Evolutionary conservation across 1,139 yeast species (phyloP).

Genomic region (Pichia sp.): DNA sequence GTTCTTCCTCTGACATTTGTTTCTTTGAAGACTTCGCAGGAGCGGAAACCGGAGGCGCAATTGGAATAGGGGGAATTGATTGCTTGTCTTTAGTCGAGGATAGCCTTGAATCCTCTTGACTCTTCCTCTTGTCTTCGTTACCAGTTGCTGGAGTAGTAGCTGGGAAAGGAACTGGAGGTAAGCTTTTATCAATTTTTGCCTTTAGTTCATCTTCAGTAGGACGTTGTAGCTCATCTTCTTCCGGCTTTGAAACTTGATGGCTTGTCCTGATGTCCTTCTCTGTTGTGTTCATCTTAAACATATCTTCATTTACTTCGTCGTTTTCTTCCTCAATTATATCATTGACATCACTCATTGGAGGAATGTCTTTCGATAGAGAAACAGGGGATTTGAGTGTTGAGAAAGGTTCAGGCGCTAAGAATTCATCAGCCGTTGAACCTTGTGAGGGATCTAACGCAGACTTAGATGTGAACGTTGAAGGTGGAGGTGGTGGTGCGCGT

Average conservation of each 20-base stretch:
- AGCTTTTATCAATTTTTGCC: slow-evolving; percentile 11
- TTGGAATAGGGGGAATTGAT: slow-evolving; percentile 11
- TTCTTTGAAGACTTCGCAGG: slow-evolving; percentile 45
- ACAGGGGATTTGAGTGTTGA: slow-evolving; percentile 11
- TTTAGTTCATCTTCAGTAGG: slow-evolving; percentile 10
- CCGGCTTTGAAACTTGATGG: background rate
- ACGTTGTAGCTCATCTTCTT: background rate
- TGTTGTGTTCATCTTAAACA: background rate
- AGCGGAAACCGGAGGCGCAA: slow-evolving; percentile 22
- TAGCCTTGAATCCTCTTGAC: no score
- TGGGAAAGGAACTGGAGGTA: slow-evolving; percentile 23
- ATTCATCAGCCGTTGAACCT: slow-evolving; percentile 1
- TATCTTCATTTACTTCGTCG: slow-evolving; percentile 9
- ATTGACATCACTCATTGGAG: slow-evolving; percentile 3
- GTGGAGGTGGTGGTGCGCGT: slow-evolving; percentile 17
- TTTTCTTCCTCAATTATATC: slow-evolving; percentile 11
- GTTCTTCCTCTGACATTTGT: slow-evolving; percentile 55
- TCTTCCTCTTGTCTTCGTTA: background rate
- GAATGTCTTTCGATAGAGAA: background rate
- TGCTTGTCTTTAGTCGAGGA: background rate
- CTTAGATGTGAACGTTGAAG: slow-evolving; percentile 4
- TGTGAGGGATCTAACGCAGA: background rate
- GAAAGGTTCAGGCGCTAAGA: background rate
- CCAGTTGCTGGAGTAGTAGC: background rate
- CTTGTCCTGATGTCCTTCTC: background rate